A percentile compares a stretch with the other conserved stretches of the same genome.
These are phyloP conservation scores for Saccharomyces cerevisiae DNA, from an alignment of 805 yeast genomes.

Conservation along the genomic window DNA sequence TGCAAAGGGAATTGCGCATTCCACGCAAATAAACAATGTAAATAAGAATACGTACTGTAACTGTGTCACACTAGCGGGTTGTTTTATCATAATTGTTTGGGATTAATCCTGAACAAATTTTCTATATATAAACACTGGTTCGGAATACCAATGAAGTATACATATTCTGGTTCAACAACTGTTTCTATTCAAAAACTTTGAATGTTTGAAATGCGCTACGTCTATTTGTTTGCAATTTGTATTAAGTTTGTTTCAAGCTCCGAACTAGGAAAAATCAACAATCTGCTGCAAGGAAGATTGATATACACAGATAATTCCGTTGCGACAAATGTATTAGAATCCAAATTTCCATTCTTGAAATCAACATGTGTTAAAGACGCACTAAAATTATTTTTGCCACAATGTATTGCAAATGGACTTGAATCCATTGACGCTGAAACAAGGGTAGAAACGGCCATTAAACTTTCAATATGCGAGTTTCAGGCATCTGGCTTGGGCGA, in stretches of 20 bases:
- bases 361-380: conserved; percentile 36
- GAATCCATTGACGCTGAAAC: conserved; percentile 32
- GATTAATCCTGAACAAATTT: neutral
- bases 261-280: neutral
- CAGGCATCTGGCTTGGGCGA: conserved; percentile 35
- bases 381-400: conserved; percentile 35
- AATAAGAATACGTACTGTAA: neutral
- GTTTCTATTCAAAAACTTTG: neutral
- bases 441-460: conserved; percentile 37
- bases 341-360: conserved; percentile 18
- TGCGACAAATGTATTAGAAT: conserved; percentile 1
- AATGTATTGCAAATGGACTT: conserved; percentile 36
- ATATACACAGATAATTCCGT: neutral
- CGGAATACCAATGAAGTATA: neutral
- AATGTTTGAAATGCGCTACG: neutral
- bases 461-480: conserved; percentile 49
- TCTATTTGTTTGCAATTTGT: neutral
- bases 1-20: neutral
- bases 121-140: neutral
- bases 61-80: neutral
- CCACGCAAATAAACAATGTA: neutral
- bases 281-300: neutral
- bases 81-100: neutral
- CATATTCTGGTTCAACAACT: neutral
- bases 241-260: neutral